Evolutionary conservation across 768 basidiomycete species (phyloP).

Genomic region (Macrocybe gigantea): DNA sequence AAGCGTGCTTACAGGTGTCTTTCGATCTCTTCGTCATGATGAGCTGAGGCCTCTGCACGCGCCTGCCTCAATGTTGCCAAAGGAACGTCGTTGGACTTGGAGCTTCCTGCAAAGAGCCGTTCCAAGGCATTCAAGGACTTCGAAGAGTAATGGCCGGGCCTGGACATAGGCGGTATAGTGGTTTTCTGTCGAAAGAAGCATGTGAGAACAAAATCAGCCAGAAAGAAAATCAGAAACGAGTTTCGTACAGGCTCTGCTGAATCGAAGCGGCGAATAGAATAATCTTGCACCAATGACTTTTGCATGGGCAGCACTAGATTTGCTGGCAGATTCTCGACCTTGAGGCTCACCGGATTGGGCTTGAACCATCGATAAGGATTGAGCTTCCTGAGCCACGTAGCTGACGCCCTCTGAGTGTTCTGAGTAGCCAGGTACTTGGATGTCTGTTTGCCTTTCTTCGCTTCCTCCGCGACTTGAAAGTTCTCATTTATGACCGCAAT

Average conservation of each 20-base stretch:
- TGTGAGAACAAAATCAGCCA: slow-evolving; percentile 13
- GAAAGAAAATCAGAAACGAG: neutral
- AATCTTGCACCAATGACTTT: slow-evolving; percentile 64
- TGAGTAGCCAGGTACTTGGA: slow-evolving; percentile 59
- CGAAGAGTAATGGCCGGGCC: slow-evolving; percentile 44
- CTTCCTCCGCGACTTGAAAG: slow-evolving; percentile 87
- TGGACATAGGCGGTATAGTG: slow-evolving; percentile 13
- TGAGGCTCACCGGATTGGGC: slow-evolving; percentile 66
- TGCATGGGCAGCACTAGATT: slow-evolving; percentile 77
- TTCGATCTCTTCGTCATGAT: slow-evolving; percentile 55
- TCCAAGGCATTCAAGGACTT: slow-evolving; percentile 59
- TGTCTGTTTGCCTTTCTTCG: slow-evolving; percentile 78
- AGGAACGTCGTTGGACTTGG: slow-evolving; percentile 48
- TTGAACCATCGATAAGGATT: slow-evolving; percentile 89
- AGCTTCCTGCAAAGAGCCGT: slow-evolving; percentile 57
- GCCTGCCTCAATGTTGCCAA: slow-evolving; percentile 48
- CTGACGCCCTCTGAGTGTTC: slow-evolving; percentile 41
- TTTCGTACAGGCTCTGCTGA: too few species aligned
- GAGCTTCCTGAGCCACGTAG: slow-evolving; percentile 65
- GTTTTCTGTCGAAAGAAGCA: slow-evolving; percentile 10
- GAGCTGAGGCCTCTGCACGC: slow-evolving; percentile 21
- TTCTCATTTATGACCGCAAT: slow-evolving; percentile 97
- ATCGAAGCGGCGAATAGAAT: slow-evolving; percentile 21
- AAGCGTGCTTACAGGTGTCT: slow-evolving; percentile 56
- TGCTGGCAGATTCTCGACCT: slow-evolving; percentile 65